These are phyloP conservation scores for Petunia hybrid DNA, from an alignment of 305 asterid genomes.

Conservation along the genomic window DNA sequence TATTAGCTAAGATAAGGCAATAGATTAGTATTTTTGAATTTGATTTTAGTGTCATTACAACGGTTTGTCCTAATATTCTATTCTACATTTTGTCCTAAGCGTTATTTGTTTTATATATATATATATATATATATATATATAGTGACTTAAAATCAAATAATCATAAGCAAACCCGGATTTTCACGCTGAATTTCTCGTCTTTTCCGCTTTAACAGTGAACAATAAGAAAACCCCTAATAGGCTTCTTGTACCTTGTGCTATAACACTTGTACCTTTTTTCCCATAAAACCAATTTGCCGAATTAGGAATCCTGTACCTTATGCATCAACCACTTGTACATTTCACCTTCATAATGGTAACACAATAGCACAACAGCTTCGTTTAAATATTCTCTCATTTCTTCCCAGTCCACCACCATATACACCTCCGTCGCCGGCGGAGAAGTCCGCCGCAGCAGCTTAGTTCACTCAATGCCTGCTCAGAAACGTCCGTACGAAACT, in stretches of 20 bases:
- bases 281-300: neutral
- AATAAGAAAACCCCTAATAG: too few relatives aligned
- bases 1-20: too few relatives aligned
- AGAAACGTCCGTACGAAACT: slow-evolving; percentile 61
- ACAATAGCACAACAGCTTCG: slow-evolving; percentile 35
- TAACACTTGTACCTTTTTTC: neutral
- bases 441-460: slow-evolving; percentile 47
- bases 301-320: neutral
- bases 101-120: too few relatives aligned
- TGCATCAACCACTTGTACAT: slow-evolving; percentile 19
- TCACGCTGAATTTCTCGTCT: too few relatives aligned
- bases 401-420: slow-evolving; percentile 53
- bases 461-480: slow-evolving; percentile 72
- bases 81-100: too few relatives aligned
- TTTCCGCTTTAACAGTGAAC: too few relatives aligned
- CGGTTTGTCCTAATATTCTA: too few relatives aligned
- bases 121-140: too few relatives aligned
- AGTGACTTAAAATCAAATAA: too few relatives aligned
- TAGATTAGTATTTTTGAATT: too few relatives aligned
- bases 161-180: too few relatives aligned
- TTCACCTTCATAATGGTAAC: neutral
- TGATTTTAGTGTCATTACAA: too few relatives aligned
- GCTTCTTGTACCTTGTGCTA: neutral
- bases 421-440: slow-evolving; percentile 45
- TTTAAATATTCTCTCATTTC: slow-evolving; percentile 37